Base-by-base conservation (phyloP, 345 rosid species). In the Lumnitzera littorea region DNA sequence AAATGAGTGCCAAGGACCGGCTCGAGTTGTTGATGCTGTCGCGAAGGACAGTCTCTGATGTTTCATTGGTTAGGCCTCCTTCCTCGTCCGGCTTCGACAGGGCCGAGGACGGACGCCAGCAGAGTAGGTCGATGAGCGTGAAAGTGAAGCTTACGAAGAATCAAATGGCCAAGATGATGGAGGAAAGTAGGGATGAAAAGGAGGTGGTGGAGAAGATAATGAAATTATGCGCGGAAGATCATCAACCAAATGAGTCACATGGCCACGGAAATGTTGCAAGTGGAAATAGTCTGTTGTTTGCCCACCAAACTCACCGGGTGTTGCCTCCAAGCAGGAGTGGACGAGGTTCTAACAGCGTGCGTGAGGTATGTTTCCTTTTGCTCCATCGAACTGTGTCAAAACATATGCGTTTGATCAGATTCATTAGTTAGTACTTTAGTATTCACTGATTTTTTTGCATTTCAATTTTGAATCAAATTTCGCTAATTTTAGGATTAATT, bases 1-100 rank as follows among this genome's bases (percentile, higher is more conserved):
- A 76, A 62, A 78, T 94, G 75, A 78, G 83, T 15, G 99, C 99
- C 6, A 88, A 84, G 75, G 99, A 94, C 59, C 52, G 99, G 78
- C 76, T 94, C 14, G 99, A 94, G 63, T 76, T 69, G 61, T 74
- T 94, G 60, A 90, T 88, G 95, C 66, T 90, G 43, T 80, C 97
- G 0, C 67, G 96, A 66, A 76, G 96, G 72, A 69, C 97, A 1
- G 80, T 70, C 1, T 90, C 97, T 0, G 97, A 94, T 56, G 82
- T 94, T 9, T 41, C 85, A 11, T 4, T 67, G 2, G 71, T 47
- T 12, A 55, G 71, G 65, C 63, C 66, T 0, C 12, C 63, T 2
- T 15, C 71, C 27, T 23, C 11, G 24, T 15, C 2, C 11, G 17
- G 58, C 62, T 41, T 29, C 3, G 20, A 20, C 20, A 13, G 53